phyloP scores from a whole-genome alignment of 345 rosid genomes.

The Eucalyptus regnans region DNA sequence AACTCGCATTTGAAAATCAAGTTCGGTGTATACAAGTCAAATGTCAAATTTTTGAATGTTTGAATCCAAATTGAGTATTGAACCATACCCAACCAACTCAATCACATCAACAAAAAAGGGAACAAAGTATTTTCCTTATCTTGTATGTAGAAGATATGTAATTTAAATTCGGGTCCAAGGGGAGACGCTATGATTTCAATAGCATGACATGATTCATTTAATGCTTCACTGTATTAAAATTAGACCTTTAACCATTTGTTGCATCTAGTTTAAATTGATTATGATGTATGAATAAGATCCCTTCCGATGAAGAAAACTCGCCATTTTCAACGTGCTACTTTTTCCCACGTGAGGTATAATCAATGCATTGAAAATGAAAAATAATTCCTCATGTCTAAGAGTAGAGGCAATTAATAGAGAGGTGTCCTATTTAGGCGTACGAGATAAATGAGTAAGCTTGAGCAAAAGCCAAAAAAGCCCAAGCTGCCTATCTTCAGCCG shows the following conservation, averaged over 20 bases:
- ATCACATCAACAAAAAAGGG: background rate
- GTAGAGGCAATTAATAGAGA: background rate
- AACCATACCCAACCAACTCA: background rate
- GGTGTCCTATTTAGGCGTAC: background rate
- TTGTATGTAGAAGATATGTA: background rate
- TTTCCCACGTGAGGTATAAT: background rate
- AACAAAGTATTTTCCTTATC: background rate
- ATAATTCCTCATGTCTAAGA: background rate
- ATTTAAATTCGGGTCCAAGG: background rate
- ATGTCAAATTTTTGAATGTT: rapidly evolving
- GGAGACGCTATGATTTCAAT: background rate
- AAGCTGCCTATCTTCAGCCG: rapidly evolving
- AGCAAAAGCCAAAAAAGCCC: background rate
- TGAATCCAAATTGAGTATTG: background rate
- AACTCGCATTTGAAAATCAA: background rate
- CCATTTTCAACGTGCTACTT: background rate
- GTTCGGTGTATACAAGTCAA: background rate
- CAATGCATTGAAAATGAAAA: background rate
- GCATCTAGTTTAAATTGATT: background rate
- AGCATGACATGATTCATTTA: background rate
- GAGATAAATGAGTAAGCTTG: background rate
- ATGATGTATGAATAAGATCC: background rate
- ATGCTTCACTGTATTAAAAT: background rate
- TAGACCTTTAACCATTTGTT: background rate
- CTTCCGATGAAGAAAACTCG: background rate